phyloP scores from a whole-genome alignment of 1,139 yeast genomes.

The Tardiomyces digboiensis region DNA sequence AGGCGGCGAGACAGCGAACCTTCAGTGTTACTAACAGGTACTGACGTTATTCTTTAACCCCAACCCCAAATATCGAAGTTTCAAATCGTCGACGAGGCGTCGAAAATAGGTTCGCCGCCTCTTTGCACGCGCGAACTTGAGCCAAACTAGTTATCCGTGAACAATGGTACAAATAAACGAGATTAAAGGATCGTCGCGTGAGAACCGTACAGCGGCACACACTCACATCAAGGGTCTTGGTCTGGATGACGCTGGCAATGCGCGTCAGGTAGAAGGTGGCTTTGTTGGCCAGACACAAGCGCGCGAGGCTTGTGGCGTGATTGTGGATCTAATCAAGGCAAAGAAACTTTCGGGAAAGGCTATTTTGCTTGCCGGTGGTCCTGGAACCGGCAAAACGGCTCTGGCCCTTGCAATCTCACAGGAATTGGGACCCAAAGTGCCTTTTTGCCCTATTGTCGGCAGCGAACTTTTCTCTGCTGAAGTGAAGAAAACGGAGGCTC shows the following conservation, averaged over 20 bases:
- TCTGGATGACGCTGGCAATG: slow-evolving; percentile 80
- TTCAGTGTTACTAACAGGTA: no score
- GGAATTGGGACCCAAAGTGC: slow-evolving; percentile 97
- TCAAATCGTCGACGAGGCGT: no score
- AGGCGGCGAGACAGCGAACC: no score
- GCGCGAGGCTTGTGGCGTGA: slow-evolving; percentile 94
- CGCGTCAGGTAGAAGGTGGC: slow-evolving; percentile 83
- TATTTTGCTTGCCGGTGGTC: slow-evolving; percentile 92
- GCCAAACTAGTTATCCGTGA: no score
- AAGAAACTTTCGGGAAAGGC: slow-evolving; percentile 96
- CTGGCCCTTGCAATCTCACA: slow-evolving; percentile 93
- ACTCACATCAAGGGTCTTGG: slow-evolving; percentile 97
- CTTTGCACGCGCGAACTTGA: no score
- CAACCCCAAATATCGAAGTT: no score
- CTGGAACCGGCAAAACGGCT: slow-evolving; percentile 98
- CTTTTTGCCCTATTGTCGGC: slow-evolving; percentile 97
- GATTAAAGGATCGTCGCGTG: slow-evolving; percentile 57
- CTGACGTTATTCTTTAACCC: no score
- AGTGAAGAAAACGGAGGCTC: slow-evolving; percentile 92
- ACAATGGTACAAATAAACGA: slow-evolving; percentile 79
- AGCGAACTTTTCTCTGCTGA: slow-evolving; percentile 94
- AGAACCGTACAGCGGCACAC: slow-evolving; percentile 89
- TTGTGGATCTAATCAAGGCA: slow-evolving; percentile 88
- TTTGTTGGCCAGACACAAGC: slow-evolving; percentile 95
- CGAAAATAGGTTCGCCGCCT: no score